Evolutionary conservation across 192 early-diverging fungal genomes (phyloP).

Genomic region (Phlyctochytrium bullatum): DNA sequence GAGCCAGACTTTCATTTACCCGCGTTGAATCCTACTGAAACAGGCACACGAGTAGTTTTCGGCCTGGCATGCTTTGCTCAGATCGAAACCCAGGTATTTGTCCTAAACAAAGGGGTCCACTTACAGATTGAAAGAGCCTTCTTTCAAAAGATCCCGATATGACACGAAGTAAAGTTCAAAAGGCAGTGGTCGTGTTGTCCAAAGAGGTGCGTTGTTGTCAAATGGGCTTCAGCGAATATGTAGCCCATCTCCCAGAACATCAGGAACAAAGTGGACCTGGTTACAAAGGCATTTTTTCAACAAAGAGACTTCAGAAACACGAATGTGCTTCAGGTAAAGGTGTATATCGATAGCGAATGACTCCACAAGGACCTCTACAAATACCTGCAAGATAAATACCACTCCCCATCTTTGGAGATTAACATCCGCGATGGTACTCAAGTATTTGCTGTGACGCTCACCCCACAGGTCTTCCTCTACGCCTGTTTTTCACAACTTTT

Average conservation of each 20-base stretch:
- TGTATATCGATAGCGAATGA: no score
- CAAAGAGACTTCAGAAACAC: conserved; percentile 21
- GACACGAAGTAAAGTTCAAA: conserved; percentile 27
- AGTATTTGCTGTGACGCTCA: no score
- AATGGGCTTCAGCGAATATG: not conserved
- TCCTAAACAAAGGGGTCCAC: no score
- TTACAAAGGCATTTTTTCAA: conserved; percentile 17
- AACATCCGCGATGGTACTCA: no score
- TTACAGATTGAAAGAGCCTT: conserved; percentile 7
- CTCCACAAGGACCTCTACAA: conserved; percentile 12
- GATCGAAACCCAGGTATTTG: not conserved
- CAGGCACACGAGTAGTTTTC: not conserved
- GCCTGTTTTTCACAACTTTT: conserved; percentile 13
- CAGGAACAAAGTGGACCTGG: conserved; percentile 7
- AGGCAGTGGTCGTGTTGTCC: conserved; percentile 22
- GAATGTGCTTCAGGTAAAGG: conserved; percentile 17
- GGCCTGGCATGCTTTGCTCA: not conserved
- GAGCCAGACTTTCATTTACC: not conserved
- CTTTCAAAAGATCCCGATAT: conserved; percentile 5
- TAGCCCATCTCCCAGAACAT: conserved; percentile 4
- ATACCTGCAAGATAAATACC: conserved; percentile 10
- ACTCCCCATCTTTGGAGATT: not conserved
- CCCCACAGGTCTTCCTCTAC: conserved; percentile 11
- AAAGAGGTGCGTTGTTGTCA: conserved; percentile 4
- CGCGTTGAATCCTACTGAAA: not conserved